Percentiles rank a stretch among this genome's conserved stretches.
phyloP scores from a whole-genome alignment of 768 basidiomycete species.

The Dacryopinax primogenitus region DNA sequence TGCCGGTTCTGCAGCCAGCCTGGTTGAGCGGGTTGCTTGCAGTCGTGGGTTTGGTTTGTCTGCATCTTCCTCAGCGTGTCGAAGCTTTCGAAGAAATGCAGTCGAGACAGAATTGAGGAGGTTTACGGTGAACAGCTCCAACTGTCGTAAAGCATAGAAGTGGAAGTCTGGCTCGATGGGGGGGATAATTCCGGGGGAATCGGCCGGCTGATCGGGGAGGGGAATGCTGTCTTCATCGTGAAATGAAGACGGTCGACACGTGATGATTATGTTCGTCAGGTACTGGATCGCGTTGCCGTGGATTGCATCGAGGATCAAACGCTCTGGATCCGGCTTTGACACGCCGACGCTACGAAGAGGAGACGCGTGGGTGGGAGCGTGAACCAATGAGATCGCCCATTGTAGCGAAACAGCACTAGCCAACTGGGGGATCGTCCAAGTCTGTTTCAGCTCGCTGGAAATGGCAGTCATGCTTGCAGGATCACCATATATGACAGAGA shows the following conservation, averaged over 20 bases:
- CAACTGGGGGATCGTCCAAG: slow-evolving; percentile 57
- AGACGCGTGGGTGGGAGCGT: slow-evolving; percentile 55
- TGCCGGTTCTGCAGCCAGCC: slow-evolving; percentile 24
- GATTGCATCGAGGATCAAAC: slow-evolving; percentile 68
- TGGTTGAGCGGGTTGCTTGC: slow-evolving; percentile 30
- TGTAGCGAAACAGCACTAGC: slow-evolving; percentile 66
- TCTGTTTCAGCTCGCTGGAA: slow-evolving; percentile 29
- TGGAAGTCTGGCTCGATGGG: slow-evolving; percentile 36
- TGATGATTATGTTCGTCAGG: slow-evolving; percentile 41
- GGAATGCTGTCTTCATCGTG: slow-evolving; percentile 20
- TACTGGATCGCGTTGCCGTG: slow-evolving; percentile 71
- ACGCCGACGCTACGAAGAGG: slow-evolving; percentile 44
- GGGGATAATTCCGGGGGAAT: slow-evolving; percentile 12
- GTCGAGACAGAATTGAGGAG: slow-evolving; percentile 25
- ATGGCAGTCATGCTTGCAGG: slow-evolving; percentile 14
- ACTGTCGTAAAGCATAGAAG: slow-evolving; percentile 42
- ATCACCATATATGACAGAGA: slow-evolving; percentile 13
- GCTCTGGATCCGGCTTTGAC: slow-evolving; percentile 58
- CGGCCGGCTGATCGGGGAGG: slow-evolving; percentile 26
- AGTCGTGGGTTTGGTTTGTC: slow-evolving; percentile 46
- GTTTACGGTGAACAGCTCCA: slow-evolving; percentile 60
- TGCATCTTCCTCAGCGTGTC: slow-evolving; percentile 81
- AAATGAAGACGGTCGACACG: slow-evolving; percentile 2
- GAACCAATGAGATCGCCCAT: slow-evolving; percentile 77
- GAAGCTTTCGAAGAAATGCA: slow-evolving; percentile 37